A percentile compares a stretch with the other conserved stretches of the same genome.
phyloP scores from a whole-genome alignment of 163 green algal genomes.

The Scenedesmus sp. region DNA sequence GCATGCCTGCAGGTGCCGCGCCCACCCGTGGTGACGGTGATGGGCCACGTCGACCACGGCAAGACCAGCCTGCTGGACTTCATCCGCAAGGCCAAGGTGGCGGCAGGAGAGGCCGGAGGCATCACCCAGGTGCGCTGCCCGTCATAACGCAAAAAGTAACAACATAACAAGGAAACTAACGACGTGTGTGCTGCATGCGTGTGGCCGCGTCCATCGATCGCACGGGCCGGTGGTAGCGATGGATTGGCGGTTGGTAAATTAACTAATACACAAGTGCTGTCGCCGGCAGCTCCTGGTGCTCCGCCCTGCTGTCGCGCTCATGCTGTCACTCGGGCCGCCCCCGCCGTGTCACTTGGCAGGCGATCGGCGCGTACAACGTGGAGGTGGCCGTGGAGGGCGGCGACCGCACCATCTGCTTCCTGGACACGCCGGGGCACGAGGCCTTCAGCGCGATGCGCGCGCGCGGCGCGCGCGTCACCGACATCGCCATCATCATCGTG shows the following conservation, averaged over 20 bases:
- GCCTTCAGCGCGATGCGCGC: constrained; percentile 98
- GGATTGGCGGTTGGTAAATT: too few relatives aligned
- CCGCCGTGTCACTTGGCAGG: constrained; percentile 67
- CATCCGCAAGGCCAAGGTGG: constrained; percentile 94
- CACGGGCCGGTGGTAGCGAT: too few relatives aligned
- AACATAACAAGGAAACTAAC: not conserved
- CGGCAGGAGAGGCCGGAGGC: constrained; percentile 95
- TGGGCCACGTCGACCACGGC: constrained; percentile 99
- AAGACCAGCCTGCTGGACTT: constrained; percentile 99
- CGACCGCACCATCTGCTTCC: constrained; percentile 90
- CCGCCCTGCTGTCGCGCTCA: too few relatives aligned
- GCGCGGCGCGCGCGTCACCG: constrained; percentile 94
- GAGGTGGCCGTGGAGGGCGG: constrained; percentile 72
- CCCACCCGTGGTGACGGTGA: constrained; percentile 97
- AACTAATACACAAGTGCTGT: too few relatives aligned
- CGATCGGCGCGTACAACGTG: constrained; percentile 98
- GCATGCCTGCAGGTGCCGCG: constrained; percentile 56
- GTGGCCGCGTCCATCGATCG: not conserved
- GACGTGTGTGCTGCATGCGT: not conserved
- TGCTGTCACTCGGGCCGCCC: too few relatives aligned
- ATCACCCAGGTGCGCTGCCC: constrained; percentile 89
- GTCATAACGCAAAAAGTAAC: not conserved
- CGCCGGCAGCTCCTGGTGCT: too few relatives aligned
- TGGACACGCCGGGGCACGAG: constrained; percentile 99
- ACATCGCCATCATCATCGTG: constrained; percentile 98